These are phyloP conservation scores for Digitaria exilis DNA, from an alignment of 202 grass and related monocot species.

Conservation along the genomic window DNA sequence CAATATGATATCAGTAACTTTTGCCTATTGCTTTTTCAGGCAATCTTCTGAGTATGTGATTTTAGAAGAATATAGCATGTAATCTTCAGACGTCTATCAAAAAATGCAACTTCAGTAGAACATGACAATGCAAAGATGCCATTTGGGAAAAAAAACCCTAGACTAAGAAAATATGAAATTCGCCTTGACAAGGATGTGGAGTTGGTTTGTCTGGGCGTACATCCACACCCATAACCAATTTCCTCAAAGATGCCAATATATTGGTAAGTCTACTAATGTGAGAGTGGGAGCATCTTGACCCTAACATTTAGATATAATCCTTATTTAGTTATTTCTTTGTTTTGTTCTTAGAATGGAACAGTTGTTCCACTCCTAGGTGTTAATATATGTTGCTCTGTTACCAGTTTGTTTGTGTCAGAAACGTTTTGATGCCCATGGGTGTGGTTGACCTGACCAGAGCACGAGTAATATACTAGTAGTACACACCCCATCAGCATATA, in stretches of 20 bases:
- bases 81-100: not conserved
- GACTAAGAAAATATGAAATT: too few species aligned
- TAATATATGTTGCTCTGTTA: not conserved
- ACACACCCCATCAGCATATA: not conserved
- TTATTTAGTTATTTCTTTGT: not conserved
- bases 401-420: not conserved
- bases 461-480: not conserved
- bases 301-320: conserved; percentile 24
- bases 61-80: conserved; percentile 7
- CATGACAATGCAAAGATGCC: not conserved
- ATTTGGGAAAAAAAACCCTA: not conserved
- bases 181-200: too few species aligned
- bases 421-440: not conserved
- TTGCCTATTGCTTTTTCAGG: not conserved
- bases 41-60: not conserved
- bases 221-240: too few species aligned
- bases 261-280: not conserved
- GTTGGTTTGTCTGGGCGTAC: too few species aligned
- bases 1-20: not conserved
- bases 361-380: not conserved
- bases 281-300: conserved; percentile 2
- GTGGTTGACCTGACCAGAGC: not conserved
- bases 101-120: not conserved
- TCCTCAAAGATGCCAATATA: too few species aligned
- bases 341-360: not conserved